Evolutionary conservation across 768 basidiomycete genomes (phyloP).

Genomic region (Tricholoma furcatifolium): DNA sequence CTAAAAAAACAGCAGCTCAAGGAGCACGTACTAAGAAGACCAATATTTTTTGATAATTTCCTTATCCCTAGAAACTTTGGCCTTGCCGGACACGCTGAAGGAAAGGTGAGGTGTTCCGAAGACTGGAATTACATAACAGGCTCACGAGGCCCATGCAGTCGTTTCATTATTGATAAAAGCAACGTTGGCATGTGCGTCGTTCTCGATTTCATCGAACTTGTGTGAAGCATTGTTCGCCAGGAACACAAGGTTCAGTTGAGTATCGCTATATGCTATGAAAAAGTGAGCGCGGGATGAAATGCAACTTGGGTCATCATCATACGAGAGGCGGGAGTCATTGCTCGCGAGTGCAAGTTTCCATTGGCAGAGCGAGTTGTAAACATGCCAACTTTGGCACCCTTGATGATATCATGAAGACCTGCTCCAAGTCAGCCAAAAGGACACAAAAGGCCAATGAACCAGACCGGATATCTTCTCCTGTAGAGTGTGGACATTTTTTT

Average conservation of each 20-base stretch:
- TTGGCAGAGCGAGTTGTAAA: conserved; percentile 68
- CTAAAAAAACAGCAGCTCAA: not conserved
- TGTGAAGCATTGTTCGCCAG: conserved; percentile 70
- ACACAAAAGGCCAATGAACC: not conserved
- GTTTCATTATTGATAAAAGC: conserved; percentile 68
- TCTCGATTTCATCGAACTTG: conserved; percentile 76
- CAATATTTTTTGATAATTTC: conserved; percentile 65
- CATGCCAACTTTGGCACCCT: conserved; percentile 68
- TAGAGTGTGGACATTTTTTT: conserved; percentile 53
- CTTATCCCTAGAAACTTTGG: conserved; percentile 61
- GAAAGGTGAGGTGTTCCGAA: not conserved
- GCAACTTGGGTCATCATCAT: conserved; percentile 20
- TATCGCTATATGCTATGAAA: conserved; percentile 40
- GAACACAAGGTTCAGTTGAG: conserved; percentile 60
- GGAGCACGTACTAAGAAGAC: conserved; percentile 44
- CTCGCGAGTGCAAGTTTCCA: conserved; percentile 75
- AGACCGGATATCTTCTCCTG: conserved; percentile 67
- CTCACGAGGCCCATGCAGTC: conserved; percentile 74
- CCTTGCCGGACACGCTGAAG: conserved; percentile 66
- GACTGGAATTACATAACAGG: not conserved
- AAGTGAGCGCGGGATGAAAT: not conserved
- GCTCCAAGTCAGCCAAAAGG: conserved; percentile 18
- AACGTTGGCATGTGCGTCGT: conserved; percentile 79
- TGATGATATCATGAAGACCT: conserved; percentile 68
- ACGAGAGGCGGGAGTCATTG: conserved; percentile 78